Percentiles rank a stretch among this genome's conserved stretches.
Conservation (phyloP, 805 yeast species). For the Yamadazyma scolyti region DNA sequence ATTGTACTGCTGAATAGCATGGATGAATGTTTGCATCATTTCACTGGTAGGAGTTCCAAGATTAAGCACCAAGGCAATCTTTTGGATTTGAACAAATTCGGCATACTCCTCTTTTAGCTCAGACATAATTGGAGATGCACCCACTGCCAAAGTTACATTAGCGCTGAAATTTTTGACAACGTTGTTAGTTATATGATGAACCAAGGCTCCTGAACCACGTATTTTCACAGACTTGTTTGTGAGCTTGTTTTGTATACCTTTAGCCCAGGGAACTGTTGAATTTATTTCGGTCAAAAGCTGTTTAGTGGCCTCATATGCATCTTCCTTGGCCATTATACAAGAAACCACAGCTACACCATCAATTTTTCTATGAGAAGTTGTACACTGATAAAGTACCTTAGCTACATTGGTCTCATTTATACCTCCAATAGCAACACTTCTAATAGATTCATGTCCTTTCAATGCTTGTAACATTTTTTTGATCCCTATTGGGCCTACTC, state of each 20-base stretch:
- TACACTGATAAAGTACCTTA: conserved; percentile 50
- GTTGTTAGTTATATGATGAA: conserved; percentile 83
- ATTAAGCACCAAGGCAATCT: conserved; percentile 60
- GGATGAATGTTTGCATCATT: conserved; percentile 38
- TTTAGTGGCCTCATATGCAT: conserved; percentile 52
- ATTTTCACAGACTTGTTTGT: conserved; percentile 16
- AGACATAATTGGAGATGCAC: conserved; percentile 89
- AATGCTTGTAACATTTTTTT: conserved; percentile 50
- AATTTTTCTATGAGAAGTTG: conserved; percentile 42
- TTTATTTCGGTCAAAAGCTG: conserved; percentile 23
- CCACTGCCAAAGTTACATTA: conserved; percentile 76
- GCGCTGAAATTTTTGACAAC: conserved; percentile 91
- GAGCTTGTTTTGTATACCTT: not conserved
- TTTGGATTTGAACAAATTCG: conserved; percentile 57
- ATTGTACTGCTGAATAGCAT: conserved; percentile 61
- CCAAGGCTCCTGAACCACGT: conserved; percentile 59
- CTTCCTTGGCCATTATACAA: conserved; percentile 64
- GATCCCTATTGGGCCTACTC: conserved; percentile 63
- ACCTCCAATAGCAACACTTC: conserved; percentile 81
- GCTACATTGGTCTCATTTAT: conserved; percentile 60
- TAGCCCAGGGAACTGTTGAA: conserved; percentile 7
- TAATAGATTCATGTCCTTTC: conserved; percentile 23
- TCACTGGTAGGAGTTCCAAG: conserved; percentile 65
- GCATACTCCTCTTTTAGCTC: conserved; percentile 64
- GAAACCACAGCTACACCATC: conserved; percentile 93